Conservation (phyloP, 2,329 filamentous ascomycete species). For the Talaromyces pinophilus region DNA sequence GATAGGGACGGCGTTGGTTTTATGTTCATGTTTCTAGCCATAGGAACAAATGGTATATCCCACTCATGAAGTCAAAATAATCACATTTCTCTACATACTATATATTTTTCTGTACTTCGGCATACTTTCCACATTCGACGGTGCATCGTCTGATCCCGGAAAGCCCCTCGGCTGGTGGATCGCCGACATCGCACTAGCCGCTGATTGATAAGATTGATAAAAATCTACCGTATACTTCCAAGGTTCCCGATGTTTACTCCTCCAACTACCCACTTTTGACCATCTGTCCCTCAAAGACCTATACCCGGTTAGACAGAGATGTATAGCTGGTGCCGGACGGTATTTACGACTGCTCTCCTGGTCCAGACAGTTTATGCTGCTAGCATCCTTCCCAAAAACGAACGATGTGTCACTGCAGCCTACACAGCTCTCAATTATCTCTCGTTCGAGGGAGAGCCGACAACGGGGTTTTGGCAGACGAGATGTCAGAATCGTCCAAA, state of each 20-base stretch:
- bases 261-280: neutral
- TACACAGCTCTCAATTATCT: constrained; percentile 37
- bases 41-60: neutral
- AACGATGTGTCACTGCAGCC: constrained; percentile 38
- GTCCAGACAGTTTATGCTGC: neutral
- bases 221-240: neutral
- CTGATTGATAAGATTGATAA: constrained; percentile 22
- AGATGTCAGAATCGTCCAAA: constrained; percentile 34
- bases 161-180: neutral
- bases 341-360: neutral
- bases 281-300: neutral
- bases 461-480: constrained; percentile 28
- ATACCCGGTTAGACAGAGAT: neutral
- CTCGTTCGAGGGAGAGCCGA: constrained; percentile 31
- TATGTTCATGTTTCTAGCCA: neutral
- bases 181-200: neutral
- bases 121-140: neutral
- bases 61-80: neutral
- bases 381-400: constrained; percentile 18
- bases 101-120: neutral
- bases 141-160: neutral
- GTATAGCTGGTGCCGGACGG: neutral
- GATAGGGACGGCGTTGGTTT: constrained; percentile 10
- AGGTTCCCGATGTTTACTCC: neutral
- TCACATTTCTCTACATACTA: neutral